Percentiles rank a stretch among this genome's conserved stretches.
These are phyloP conservation scores for Scedosporium dehoogii DNA, from an alignment of 2,329 filamentous ascomycete genomes.

Conservation along the genomic window DNA sequence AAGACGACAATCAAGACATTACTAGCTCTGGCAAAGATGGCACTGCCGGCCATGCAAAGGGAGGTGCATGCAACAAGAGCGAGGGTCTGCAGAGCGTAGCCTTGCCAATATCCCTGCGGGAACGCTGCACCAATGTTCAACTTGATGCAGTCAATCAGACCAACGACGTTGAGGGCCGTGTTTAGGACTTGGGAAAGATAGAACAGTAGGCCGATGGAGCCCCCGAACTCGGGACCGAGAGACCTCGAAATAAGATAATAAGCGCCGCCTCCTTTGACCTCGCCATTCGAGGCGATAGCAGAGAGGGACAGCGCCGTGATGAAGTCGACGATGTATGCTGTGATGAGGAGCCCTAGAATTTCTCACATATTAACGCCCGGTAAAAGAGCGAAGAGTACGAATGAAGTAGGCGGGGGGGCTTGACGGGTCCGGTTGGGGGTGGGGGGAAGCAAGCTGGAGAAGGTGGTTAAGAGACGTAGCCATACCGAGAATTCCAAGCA, in stretches of 20 bases:
- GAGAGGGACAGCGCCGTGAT: slow-evolving; percentile 78
- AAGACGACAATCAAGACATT: slow-evolving; percentile 66
- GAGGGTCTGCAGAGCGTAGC: slow-evolving; percentile 65
- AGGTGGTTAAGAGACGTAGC: slow-evolving; percentile 3
- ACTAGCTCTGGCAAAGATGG: slow-evolving; percentile 70
- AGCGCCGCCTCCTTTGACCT: slow-evolving; percentile 76
- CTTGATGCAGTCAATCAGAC: slow-evolving; percentile 71
- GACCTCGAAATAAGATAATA: slow-evolving; percentile 85
- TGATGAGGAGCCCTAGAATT: slow-evolving; percentile 53
- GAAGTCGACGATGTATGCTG: slow-evolving; percentile 74
- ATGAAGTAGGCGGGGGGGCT: too few species aligned
- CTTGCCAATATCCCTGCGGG: slow-evolving; percentile 63
- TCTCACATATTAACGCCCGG: too few species aligned
- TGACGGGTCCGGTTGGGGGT: not conserved
- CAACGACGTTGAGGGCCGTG: slow-evolving; percentile 78
- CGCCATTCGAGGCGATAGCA: slow-evolving; percentile 82
- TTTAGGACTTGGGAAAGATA: slow-evolving; percentile 87
- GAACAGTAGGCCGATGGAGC: slow-evolving; percentile 79
- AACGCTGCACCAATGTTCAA: slow-evolving; percentile 63
- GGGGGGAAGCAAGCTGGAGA: not conserved
- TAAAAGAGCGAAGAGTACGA: too few species aligned
- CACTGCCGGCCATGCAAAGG: slow-evolving; percentile 70
- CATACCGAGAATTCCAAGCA: slow-evolving; percentile 70
- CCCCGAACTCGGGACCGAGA: slow-evolving; percentile 79
- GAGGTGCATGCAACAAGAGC: slow-evolving; percentile 62